Evolutionary conservation across 352 stramenopile genomes (phyloP).

Genomic region (Elongisporangium anandrum): DNA sequence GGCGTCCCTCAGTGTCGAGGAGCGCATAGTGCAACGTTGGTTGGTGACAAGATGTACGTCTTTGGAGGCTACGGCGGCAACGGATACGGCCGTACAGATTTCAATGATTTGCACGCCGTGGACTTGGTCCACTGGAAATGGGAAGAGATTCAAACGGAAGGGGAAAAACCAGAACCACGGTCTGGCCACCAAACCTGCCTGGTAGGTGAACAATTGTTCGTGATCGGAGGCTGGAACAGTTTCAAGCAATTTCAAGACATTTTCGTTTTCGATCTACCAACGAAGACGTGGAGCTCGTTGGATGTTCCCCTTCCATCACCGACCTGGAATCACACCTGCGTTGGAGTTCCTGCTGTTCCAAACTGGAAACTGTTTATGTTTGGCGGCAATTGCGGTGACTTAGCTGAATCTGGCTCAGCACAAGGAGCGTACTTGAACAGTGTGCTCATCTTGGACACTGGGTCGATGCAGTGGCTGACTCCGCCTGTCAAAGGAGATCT

Average conservation of each 20-base stretch:
- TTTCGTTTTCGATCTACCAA: constrained; percentile 89
- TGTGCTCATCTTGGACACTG: constrained; percentile 91
- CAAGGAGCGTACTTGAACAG: constrained; percentile 90
- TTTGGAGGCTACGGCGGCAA: constrained; percentile 97
- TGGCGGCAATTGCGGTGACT: constrained; percentile 93
- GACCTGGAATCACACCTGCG: constrained; percentile 94
- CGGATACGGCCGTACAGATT: constrained; percentile 92
- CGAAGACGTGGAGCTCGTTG: constrained; percentile 80
- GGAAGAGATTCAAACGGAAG: constrained; percentile 82
- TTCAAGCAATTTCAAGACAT: constrained; percentile 96
- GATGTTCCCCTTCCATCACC: constrained; percentile 49
- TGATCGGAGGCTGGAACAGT: constrained; percentile 96
- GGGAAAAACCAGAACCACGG: constrained; percentile 88
- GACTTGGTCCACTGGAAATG: constrained; percentile 91
- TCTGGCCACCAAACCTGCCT: constrained; percentile 92
- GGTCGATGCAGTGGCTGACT: constrained; percentile 68
- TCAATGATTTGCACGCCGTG: constrained; percentile 93
- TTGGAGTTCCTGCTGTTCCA: constrained; percentile 93
- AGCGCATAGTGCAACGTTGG: constrained; percentile 86
- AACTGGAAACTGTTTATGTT: constrained; percentile 98
- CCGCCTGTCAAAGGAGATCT: constrained; percentile 68
- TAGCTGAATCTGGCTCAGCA: constrained; percentile 80
- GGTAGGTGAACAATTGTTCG: constrained; percentile 89
- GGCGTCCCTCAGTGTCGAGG: constrained; percentile 88
- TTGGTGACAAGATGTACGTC: constrained; percentile 90